phyloP scores from a whole-genome alignment of 441 rosid genomes.

The Gossypium schwendimanii region DNA sequence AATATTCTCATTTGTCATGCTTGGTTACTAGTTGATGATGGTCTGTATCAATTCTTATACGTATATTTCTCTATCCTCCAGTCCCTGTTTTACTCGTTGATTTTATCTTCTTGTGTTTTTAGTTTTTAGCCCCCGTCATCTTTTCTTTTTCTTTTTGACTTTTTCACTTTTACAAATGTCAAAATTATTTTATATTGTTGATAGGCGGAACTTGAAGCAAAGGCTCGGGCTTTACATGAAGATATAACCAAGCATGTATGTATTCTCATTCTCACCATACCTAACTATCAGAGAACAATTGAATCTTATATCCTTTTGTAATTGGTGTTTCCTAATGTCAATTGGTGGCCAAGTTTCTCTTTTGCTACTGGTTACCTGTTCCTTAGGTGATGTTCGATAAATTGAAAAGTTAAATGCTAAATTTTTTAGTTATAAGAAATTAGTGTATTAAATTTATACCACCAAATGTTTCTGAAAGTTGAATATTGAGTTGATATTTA shows the following conservation, averaged over 20 bases:
- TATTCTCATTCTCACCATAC: slow-evolving; percentile 12
- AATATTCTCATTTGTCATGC: not conserved
- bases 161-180: slow-evolving; percentile 1
- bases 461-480: not conserved
- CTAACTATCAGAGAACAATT: slow-evolving; percentile 4
- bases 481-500: not conserved
- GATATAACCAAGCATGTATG: slow-evolving; percentile 80
- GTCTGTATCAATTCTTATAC: not conserved
- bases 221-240: slow-evolving; percentile 53
- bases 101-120: not conserved
- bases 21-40: not conserved
- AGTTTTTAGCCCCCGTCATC: slow-evolving; percentile 5
- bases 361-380: not conserved
- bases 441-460: not conserved
- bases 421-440: not conserved
- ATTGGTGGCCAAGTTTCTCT: not conserved
- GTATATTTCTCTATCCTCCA: not conserved
- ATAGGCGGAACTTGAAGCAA: slow-evolving; percentile 71
- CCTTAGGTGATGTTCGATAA: not conserved
- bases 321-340: not conserved
- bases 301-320: not conserved
- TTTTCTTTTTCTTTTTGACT: not conserved
- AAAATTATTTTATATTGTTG: not conserved
- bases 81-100: slow-evolving; percentile 2
- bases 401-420: not conserved